Base-by-base conservation (phyloP, 2,329 filamentous ascomycete species). In the Ceratocystis destructans region DNA sequence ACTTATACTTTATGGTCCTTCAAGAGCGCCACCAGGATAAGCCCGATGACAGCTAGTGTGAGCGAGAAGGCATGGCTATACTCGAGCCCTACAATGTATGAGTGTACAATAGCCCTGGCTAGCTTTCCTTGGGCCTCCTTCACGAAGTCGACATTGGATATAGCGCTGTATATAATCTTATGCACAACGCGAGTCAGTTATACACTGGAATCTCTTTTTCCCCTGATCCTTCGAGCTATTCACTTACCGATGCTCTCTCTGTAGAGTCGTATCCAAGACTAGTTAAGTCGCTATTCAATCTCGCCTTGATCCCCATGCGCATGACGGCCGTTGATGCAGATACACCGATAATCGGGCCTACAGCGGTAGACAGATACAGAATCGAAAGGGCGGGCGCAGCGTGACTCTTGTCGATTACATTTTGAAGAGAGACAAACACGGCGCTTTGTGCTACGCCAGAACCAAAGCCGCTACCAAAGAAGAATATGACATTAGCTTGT, bases 361-460 rank as follows among this genome's bases (percentile, higher is more conserved):
- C 69, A 0, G 75, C 75, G 1, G 70, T 70, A 0, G 73, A 72
- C 2, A 79, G 70, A 61, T 76, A 79, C 37, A 79, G 72, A 1
- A 75, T 73, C 1, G 77, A 77, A 4, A 77, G 73, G 20, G 77
- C 77, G 0, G 77, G 72, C 0, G 77, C 76, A 44, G 76, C 74
- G 67, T 78, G 74, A 0, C 71, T 69, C 0, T 74, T 74, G 25
- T 75, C 70, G 2, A 77, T 73, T 25, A 75, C 75, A 2, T 74
- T 76, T 64, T 79, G 77, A 1, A 79, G 70, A 0, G 76, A 74
- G 65, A 79, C 75, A 66, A 79, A 79, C 0, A 77, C 71, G 2
- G 76, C 76, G 31, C 74, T 76, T 28, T 76, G 73, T 0, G 74
- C 74, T 6, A 79, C 73, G 1, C 78, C 78, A 0, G 73, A 75